Conservation (phyloP, 208 protist species). For the Polymyxa betae region DNA sequence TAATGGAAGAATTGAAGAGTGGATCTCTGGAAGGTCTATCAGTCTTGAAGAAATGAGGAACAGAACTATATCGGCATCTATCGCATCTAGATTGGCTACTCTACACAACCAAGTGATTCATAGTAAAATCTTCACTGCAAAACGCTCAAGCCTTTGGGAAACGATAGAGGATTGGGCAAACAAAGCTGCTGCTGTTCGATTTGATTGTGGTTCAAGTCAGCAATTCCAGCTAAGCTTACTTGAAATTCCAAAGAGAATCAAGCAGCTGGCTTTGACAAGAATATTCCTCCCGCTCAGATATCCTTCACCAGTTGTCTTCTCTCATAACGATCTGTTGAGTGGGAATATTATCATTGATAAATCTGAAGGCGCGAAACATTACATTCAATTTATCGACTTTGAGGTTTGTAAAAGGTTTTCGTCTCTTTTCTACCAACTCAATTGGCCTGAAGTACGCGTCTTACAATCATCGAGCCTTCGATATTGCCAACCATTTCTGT, state of each 20-base stretch:
- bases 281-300: too few species aligned
- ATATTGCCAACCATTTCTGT: constrained; percentile 70
- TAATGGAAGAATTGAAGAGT: constrained; percentile 22
- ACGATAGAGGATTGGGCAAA: background rate
- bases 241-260: background rate
- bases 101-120: background rate
- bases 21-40: background rate
- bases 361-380: constrained; percentile 1
- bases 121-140: background rate
- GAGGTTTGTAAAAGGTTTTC: constrained; percentile 49
- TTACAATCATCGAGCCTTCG: constrained; percentile 68
- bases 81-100: background rate
- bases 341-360: constrained; percentile 67
- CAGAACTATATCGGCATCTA: background rate
- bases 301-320: constrained; percentile 61
- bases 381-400: constrained; percentile 70
- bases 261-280: background rate
- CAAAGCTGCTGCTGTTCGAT: background rate
- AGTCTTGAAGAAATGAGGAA: background rate
- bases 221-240: background rate
- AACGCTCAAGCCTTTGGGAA: background rate
- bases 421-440: background rate
- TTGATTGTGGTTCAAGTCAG: background rate
- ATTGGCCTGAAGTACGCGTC: constrained; percentile 59
- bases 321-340: constrained; percentile 67